phyloP scores from a whole-genome alignment of 1,139 yeast species.

The Pichia sp. region DNA sequence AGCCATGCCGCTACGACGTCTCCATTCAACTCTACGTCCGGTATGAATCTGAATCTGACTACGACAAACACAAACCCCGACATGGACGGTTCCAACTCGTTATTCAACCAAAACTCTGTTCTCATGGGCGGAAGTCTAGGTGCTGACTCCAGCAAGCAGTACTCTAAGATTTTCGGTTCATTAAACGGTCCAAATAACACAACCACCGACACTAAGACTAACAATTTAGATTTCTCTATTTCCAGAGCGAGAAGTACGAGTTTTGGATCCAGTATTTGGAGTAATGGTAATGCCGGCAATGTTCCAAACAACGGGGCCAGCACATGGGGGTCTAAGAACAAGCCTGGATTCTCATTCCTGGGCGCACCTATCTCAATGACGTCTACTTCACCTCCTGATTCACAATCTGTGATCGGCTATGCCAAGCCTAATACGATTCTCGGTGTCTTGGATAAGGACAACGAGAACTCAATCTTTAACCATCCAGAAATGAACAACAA shows the following conservation, averaged over 20 bases:
- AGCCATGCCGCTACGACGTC: slow-evolving; percentile 20
- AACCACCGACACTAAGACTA: not conserved
- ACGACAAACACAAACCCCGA: slow-evolving; percentile 4
- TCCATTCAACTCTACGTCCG: slow-evolving; percentile 13
- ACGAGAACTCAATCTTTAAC: not conserved
- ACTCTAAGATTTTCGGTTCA: slow-evolving; percentile 24
- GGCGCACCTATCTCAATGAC: slow-evolving; percentile 20
- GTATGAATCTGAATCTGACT: slow-evolving; percentile 16
- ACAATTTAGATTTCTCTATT: slow-evolving; percentile 17
- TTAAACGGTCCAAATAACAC: slow-evolving; percentile 5
- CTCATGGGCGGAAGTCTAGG: slow-evolving; percentile 18
- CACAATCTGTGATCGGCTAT: not conserved
- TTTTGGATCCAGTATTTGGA: slow-evolving; percentile 35
- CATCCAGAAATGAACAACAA: not conserved
- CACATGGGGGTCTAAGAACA: slow-evolving; percentile 20
- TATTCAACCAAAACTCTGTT: slow-evolving; percentile 11
- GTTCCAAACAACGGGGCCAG: not conserved
- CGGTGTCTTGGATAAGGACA: not conserved
- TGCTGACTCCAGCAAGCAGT: slow-evolving; percentile 20
- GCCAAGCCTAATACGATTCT: not conserved
- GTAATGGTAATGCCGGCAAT: slow-evolving; percentile 21
- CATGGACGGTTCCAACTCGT: slow-evolving; percentile 7
- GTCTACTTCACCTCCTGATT: not conserved
- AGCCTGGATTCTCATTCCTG: slow-evolving; percentile 14
- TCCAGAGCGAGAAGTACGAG: slow-evolving; percentile 31